A percentile compares a stretch with the other conserved stretches of the same genome.
Evolutionary conservation across 163 green algal species (phyloP).

Genomic region (Scenedesmus sp.): DNA sequence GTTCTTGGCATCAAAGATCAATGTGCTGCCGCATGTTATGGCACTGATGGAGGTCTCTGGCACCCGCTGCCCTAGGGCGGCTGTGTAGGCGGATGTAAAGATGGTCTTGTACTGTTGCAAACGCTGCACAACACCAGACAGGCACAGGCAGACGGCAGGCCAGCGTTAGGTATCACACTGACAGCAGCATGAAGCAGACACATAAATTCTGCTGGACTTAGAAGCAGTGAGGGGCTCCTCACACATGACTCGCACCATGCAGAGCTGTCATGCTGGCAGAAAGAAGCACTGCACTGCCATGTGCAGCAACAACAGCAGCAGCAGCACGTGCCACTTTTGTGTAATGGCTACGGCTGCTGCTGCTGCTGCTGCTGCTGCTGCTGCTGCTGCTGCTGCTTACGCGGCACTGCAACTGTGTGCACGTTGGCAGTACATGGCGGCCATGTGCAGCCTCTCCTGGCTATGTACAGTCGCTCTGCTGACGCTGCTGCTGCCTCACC

Average conservation of each 20-base stretch:
- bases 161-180: not conserved
- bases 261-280: not conserved
- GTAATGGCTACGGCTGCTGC: too few species aligned
- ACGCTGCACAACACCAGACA: not conserved
- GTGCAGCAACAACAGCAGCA: not conserved
- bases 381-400: not conserved
- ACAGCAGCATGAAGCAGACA: not conserved
- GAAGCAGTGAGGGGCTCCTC: too few species aligned
- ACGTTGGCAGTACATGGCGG: too few species aligned
- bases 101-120: not conserved
- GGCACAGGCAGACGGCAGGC: not conserved
- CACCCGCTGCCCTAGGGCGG: not conserved
- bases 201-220: too few species aligned
- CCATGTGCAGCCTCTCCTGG: too few species aligned
- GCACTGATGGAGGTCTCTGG: not conserved
- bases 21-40: not conserved
- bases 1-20: not conserved
- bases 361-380: not conserved
- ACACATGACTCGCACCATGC: too few species aligned
- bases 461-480: not conserved
- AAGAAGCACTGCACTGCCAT: not conserved
- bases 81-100: not conserved
- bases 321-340: too few species aligned
- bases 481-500: not conserved
- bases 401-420: too few species aligned